These are phyloP conservation scores for Sequoia sempervirens DNA, from an alignment of 75 land plant species.

Conservation along the genomic window DNA sequence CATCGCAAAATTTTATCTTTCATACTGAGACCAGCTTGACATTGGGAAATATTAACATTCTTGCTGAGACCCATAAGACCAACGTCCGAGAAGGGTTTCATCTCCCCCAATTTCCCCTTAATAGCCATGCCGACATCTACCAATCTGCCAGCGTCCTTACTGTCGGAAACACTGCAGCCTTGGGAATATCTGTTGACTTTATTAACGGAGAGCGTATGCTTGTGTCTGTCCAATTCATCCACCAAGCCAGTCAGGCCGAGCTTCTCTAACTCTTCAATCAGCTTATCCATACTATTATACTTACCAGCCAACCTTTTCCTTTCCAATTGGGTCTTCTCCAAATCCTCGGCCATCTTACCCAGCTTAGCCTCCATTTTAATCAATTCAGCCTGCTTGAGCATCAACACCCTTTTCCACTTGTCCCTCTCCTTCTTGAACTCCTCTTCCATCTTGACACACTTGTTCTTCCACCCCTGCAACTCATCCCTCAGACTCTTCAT, in stretches of 20 bases:
- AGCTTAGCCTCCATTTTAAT: background rate
- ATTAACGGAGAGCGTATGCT: background rate
- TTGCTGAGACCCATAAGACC: background rate
- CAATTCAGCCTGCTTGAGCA: background rate
- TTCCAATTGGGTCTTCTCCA: background rate
- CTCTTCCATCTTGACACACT: background rate
- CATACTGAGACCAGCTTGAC: background rate
- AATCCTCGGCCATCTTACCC: background rate
- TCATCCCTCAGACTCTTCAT: background rate
- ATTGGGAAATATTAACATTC: background rate
- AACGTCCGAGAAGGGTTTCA: background rate
- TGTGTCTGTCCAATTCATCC: background rate
- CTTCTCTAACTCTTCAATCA: background rate
- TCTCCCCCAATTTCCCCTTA: background rate
- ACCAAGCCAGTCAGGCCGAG: background rate
- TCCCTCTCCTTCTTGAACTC: background rate
- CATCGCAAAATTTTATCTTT: background rate
- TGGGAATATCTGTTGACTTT: background rate
- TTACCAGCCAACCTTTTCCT: background rate
- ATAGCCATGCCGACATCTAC: background rate
- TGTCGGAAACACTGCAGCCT: background rate
- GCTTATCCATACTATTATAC: background rate
- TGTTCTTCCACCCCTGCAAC: background rate
- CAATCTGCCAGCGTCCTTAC: background rate
- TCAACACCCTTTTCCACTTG: background rate